Percentiles rank a stretch among this genome's conserved stretches.
phyloP scores from a whole-genome alignment of 2,329 filamentous ascomycete species.

The Xylariomycetidae sp. region DNA sequence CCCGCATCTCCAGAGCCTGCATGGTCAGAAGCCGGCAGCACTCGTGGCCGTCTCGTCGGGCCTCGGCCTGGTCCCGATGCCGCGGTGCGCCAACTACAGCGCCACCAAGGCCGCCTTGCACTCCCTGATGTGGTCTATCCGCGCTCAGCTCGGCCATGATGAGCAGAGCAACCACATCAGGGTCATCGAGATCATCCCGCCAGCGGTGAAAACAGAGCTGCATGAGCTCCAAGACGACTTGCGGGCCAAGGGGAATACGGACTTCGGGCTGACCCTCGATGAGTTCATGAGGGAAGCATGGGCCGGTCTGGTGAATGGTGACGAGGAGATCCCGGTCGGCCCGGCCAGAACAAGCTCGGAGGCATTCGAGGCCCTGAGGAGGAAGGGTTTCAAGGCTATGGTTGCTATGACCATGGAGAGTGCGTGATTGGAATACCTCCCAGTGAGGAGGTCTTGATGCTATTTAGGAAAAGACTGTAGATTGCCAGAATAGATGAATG shows the following conservation, averaged over 20 bases:
- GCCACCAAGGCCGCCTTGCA: constrained; percentile 49
- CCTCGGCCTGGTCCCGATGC: constrained; percentile 40
- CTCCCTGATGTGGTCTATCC: constrained; percentile 37
- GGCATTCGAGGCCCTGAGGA: too few relatives aligned
- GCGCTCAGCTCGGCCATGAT: constrained; percentile 32
- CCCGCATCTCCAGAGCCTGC: constrained; percentile 34
- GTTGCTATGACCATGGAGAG: too few relatives aligned
- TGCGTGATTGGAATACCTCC: too few relatives aligned
- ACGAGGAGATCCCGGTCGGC: constrained; percentile 30
- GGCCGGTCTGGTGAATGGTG: constrained; percentile 32
- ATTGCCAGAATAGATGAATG: too few relatives aligned
- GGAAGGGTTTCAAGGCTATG: too few relatives aligned
- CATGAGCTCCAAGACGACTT: constrained; percentile 36
- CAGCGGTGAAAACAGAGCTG: constrained; percentile 42
- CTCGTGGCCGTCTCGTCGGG: constrained; percentile 34
- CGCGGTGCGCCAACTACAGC: constrained; percentile 44
- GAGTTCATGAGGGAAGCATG: constrained; percentile 42
- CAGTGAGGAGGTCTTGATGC: too few relatives aligned
- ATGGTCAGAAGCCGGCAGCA: constrained; percentile 13
- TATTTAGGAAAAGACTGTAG: too few relatives aligned
- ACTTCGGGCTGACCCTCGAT: constrained; percentile 31
- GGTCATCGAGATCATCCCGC: constrained; percentile 44
- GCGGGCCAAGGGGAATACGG: constrained; percentile 22
- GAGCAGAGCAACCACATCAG: constrained; percentile 22
- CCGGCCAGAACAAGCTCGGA: too few relatives aligned